Conservation (phyloP, 306 rosid species). For the Trifolium pratense region DNA sequence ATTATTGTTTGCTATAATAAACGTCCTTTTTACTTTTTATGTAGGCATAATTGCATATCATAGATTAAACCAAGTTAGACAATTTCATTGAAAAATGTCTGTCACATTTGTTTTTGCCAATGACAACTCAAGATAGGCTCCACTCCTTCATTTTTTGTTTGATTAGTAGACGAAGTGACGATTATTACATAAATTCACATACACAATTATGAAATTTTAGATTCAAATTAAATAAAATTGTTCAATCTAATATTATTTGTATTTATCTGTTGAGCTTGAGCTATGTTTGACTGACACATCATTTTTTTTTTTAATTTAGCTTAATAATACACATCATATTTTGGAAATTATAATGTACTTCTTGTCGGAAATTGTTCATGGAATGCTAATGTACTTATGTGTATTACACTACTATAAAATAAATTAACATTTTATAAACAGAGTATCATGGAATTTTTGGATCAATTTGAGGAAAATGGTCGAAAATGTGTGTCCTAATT, state of each 20-base stretch:
- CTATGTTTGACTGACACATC: too few relatives aligned
- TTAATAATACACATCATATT: neutral
- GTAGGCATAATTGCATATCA: neutral
- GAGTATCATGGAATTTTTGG: neutral
- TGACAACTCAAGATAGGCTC: neutral
- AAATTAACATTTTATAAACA: neutral
- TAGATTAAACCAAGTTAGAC: neutral
- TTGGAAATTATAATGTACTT: neutral
- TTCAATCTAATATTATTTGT: too few relatives aligned
- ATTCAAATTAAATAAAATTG: too few relatives aligned
- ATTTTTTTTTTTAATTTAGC: neutral
- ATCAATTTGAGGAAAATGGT: neutral
- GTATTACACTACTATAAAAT: conserved; percentile 8
- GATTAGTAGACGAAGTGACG: too few relatives aligned
- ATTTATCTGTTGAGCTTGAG: too few relatives aligned
- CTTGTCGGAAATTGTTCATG: too few relatives aligned
- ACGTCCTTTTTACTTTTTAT: neutral
- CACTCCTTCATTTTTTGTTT: neutral
- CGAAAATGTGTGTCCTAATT: neutral
- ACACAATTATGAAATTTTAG: too few relatives aligned
- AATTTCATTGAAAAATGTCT: conserved; percentile 9
- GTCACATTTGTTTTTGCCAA: conserved; percentile 5
- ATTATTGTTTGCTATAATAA: neutral
- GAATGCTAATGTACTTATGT: neutral
- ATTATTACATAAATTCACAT: too few relatives aligned